phyloP scores from a whole-genome alignment of 352 stramenopile genomes.

The Pythium grandisporangium region DNA sequence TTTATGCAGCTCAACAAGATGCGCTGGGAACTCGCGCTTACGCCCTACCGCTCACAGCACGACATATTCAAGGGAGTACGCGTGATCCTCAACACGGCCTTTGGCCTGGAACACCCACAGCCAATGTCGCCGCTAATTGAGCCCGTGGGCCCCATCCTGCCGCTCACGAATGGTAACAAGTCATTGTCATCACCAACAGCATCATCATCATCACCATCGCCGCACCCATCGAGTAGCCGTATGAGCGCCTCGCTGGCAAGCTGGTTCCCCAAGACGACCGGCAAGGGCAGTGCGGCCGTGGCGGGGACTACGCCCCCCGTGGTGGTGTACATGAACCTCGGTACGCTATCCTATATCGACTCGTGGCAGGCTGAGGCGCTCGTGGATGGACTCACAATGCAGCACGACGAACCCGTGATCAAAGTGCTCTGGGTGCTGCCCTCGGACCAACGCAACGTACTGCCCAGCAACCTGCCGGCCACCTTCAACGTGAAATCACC shows the following conservation, averaged over 20 bases:
- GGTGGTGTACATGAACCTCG: constrained; percentile 71
- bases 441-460: constrained; percentile 55
- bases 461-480: constrained; percentile 37
- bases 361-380: constrained; percentile 69
- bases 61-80: constrained; percentile 81
- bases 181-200: too few species aligned
- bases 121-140: constrained; percentile 70
- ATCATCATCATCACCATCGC: too few species aligned
- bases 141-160: constrained; percentile 66
- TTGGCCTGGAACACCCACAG: constrained; percentile 76
- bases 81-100: constrained; percentile 85
- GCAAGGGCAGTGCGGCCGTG: constrained; percentile 4
- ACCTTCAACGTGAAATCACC: constrained; percentile 61
- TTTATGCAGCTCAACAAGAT: constrained; percentile 88
- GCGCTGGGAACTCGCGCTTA: constrained; percentile 62
- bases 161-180: constrained; percentile 21
- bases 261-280: constrained; percentile 25
- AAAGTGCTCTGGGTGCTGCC: constrained; percentile 77
- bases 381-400: constrained; percentile 48
- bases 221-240: constrained; percentile 22
- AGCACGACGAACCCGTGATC: constrained; percentile 23
- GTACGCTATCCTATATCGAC: constrained; percentile 75
- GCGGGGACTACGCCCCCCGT: too few species aligned
- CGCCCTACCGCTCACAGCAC: constrained; percentile 75
- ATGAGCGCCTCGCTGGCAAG: constrained; percentile 17